Conservation (phyloP, 1,284 basidiomycete species). For the Malassezia vespertilionis region DNA sequence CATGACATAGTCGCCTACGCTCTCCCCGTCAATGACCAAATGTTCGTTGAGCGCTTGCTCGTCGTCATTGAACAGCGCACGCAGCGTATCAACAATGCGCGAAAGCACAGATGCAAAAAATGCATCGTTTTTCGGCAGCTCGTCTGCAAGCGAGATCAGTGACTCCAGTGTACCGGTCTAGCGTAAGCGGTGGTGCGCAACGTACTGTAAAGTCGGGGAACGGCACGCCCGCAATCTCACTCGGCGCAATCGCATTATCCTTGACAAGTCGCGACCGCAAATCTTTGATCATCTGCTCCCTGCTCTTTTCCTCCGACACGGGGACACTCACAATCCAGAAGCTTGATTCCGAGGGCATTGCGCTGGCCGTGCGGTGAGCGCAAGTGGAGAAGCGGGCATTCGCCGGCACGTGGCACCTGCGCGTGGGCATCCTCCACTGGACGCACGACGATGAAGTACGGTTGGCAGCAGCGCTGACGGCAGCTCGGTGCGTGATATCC, state of each 20-base stretch:
- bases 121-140: conserved; percentile 80
- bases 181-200: conserved; percentile 71
- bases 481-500: conserved; percentile 84
- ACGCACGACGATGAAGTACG: conserved; percentile 17
- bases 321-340: conserved; percentile 55
- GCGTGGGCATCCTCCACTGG: not conserved
- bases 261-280: conserved; percentile 47
- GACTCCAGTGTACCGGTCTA: conserved; percentile 78
- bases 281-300: conserved; percentile 50
- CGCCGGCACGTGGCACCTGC: conserved; percentile 12
- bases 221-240: conserved; percentile 33
- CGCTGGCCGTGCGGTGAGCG: conserved; percentile 9
- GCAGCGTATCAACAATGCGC: conserved; percentile 87
- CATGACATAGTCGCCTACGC: conserved; percentile 69
- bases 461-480: not conserved
- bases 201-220: conserved; percentile 58
- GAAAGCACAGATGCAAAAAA: conserved; percentile 75
- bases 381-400: not conserved
- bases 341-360: conserved; percentile 52
- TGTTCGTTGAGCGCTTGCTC: conserved; percentile 70
- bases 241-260: conserved; percentile 28
- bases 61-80: conserved; percentile 81
- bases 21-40: conserved; percentile 68
- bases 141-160: conserved; percentile 79
- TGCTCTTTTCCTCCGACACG: conserved; percentile 50